phyloP scores from a whole-genome alignment of 2,329 filamentous ascomycete genomes.

The Elsinoe arachidis region DNA sequence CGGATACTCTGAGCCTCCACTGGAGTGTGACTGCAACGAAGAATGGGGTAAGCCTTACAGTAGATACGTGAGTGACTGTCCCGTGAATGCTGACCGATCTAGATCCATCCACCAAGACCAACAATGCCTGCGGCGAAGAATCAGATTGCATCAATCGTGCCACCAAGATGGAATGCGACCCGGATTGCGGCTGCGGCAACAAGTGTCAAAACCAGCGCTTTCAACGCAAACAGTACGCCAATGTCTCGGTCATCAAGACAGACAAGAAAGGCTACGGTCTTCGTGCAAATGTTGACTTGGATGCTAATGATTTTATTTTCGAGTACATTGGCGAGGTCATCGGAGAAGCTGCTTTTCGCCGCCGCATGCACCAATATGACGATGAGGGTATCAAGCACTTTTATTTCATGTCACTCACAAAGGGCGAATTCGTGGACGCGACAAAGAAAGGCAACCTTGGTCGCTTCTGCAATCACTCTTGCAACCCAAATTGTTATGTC shows the following conservation, averaged over 20 bases:
- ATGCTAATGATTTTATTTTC: conserved; percentile 84
- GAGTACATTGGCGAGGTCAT: conserved; percentile 99
- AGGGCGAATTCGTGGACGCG: conserved; percentile 93
- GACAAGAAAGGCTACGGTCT: conserved; percentile 96
- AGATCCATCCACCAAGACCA: conserved; percentile 48
- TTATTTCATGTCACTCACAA: conserved; percentile 98
- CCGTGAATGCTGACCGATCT: conserved; percentile 24
- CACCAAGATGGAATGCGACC: conserved; percentile 93
- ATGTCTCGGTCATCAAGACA: conserved; percentile 92
- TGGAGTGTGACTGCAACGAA: conserved; percentile 92
- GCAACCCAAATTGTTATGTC: conserved; percentile 97
- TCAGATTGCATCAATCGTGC: conserved; percentile 98
- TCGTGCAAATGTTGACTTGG: conserved; percentile 67
- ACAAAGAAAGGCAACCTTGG: conserved; percentile 95
- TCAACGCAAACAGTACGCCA: conserved; percentile 77
- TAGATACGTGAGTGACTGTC: background rate
- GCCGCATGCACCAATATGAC: conserved; percentile 87
- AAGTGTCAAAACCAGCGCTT: conserved; percentile 94
- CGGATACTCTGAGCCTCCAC: conserved; percentile 81
- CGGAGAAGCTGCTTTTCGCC: conserved; percentile 79
- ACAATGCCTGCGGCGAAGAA: conserved; percentile 87
- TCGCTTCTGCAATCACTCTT: conserved; percentile 97
- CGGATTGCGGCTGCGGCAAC: conserved; percentile 77
- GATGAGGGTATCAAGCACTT: conserved; percentile 97
- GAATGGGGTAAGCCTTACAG: conserved; percentile 71